A percentile compares a stretch with the other conserved stretches of the same genome.
These are phyloP conservation scores for Chloris gayana DNA, from an alignment of 176 grass and related monocot genomes.

Conservation along the genomic window DNA sequence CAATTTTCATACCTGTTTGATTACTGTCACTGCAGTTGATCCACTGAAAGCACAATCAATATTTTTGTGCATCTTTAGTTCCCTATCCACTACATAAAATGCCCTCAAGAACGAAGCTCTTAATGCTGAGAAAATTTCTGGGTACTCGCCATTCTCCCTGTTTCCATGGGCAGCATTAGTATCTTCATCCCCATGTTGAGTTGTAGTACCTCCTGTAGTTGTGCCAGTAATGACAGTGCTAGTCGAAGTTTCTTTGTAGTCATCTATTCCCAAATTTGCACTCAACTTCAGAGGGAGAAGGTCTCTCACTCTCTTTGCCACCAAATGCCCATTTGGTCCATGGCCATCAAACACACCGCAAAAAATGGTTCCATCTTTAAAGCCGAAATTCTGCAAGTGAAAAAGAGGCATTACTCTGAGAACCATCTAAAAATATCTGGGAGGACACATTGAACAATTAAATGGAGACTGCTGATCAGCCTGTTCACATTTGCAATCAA, in stretches of 20 bases:
- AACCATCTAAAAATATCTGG: conserved; percentile 17
- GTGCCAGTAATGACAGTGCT: conserved; percentile 35
- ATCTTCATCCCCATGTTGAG: conserved; percentile 34
- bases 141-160: conserved; percentile 43
- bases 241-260: conserved; percentile 45
- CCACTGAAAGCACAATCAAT: conserved; percentile 84
- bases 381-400: conserved; percentile 73
- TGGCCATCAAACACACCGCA: conserved; percentile 98
- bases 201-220: conserved; percentile 44
- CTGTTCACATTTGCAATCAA: conserved; percentile 3
- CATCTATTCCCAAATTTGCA: conserved; percentile 53
- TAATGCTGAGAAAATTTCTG: conserved; percentile 52
- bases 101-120: conserved; percentile 69
- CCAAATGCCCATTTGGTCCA: conserved; percentile 89
- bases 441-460: neutral
- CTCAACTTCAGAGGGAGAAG: conserved; percentile 70
- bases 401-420: conserved; percentile 12
- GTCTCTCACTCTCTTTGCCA: conserved; percentile 94
- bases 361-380: conserved; percentile 67
- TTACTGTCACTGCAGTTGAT: conserved; percentile 81
- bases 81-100: conserved; percentile 79
- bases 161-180: conserved; percentile 33
- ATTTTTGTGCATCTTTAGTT: conserved; percentile 64
- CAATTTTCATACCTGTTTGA: conserved; percentile 75
- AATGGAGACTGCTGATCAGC: neutral